Percentiles rank a stretch among this genome's conserved stretches.
phyloP scores from a whole-genome alignment of 306 rosid genomes.

The Morella rubra region DNA sequence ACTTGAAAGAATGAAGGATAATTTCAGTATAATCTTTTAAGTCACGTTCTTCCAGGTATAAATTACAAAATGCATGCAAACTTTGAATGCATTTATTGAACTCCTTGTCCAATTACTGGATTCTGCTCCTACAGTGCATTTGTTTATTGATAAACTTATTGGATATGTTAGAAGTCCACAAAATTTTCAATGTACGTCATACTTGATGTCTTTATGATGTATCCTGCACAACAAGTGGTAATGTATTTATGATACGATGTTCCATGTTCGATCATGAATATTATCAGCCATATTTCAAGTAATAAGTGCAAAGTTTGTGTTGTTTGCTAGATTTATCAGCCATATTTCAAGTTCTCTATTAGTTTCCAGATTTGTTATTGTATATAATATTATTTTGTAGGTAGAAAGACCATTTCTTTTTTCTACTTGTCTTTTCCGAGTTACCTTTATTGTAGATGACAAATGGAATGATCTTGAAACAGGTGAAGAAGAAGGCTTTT shows the following conservation, averaged over 20 bases:
- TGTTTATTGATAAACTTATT: background rate
- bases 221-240: background rate
- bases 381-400: background rate
- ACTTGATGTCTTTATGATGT: background rate
- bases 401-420: conserved; percentile 1
- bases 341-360: background rate
- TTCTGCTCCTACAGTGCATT: background rate
- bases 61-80: too few species aligned
- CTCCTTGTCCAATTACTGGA: background rate
- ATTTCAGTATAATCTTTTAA: too few species aligned
- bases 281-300: background rate
- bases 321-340: background rate
- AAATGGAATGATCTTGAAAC: conserved; percentile 16
- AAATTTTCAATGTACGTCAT: background rate
- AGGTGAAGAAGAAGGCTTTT: conserved; percentile 49
- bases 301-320: background rate
- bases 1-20: too few species aligned
- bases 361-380: background rate
- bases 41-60: too few species aligned
- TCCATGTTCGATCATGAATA: background rate
- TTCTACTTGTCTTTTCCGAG: background rate
- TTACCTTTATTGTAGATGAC: conserved; percentile 1
- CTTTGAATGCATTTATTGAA: background rate
- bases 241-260: background rate
- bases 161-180: background rate